These are phyloP conservation scores for Pelargonium cotyledonis DNA, from an alignment of 441 rosid species.

Conservation along the genomic window DNA sequence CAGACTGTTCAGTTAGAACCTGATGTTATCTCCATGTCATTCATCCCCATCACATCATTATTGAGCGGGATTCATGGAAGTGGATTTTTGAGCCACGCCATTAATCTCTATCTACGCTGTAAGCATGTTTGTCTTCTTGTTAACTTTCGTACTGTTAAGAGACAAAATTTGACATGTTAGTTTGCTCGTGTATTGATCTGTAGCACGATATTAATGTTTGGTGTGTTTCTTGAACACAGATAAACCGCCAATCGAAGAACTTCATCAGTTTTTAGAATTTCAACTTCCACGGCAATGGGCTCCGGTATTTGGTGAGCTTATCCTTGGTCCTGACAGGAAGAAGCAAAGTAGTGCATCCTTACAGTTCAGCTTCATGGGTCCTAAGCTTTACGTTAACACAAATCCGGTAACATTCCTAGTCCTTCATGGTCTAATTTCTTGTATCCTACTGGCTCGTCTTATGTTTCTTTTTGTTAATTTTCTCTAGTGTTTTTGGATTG, in stretches of 20 bases:
- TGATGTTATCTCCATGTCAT: constrained; percentile 84
- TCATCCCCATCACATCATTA: constrained; percentile 82
- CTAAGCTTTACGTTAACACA: constrained; percentile 84
- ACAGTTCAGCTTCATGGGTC: constrained; percentile 84
- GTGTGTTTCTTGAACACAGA: constrained; percentile 30
- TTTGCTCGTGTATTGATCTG: not conserved
- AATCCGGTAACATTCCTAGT: constrained; percentile 42
- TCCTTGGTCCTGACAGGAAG: constrained; percentile 80
- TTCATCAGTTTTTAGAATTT: constrained; percentile 87
- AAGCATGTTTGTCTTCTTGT: constrained; percentile 29
- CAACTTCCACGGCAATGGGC: constrained; percentile 98
- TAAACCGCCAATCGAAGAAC: constrained; percentile 89
- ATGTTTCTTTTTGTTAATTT: constrained; percentile 3
- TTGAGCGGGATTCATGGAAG: constrained; percentile 85
- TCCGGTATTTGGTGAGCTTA: constrained; percentile 87
- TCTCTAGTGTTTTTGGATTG: not conserved
- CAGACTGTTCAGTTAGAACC: constrained; percentile 82
- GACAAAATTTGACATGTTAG: not conserved
- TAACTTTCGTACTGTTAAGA: not conserved
- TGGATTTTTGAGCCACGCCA: constrained; percentile 93
- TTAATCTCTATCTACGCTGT: constrained; percentile 88
- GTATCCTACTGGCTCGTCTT: not conserved
- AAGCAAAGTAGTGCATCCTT: constrained; percentile 59
- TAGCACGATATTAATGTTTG: not conserved
- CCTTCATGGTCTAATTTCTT: too few relatives aligned